Conservation (phyloP, 768 basidiomycete species). For the Russula sp. region DNA sequence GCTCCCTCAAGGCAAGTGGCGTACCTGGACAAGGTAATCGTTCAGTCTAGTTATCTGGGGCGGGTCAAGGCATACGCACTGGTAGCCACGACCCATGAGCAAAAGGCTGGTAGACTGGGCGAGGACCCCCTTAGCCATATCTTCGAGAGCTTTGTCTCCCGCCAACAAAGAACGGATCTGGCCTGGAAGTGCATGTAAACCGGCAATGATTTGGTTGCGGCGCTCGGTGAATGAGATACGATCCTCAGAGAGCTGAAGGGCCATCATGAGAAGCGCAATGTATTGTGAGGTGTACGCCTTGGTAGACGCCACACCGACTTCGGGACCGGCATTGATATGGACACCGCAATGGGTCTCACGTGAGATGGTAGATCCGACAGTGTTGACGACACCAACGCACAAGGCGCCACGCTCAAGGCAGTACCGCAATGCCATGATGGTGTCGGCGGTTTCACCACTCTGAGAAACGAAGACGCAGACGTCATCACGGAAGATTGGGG, state of each 20-base stretch:
- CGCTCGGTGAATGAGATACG: slow-evolving; percentile 89
- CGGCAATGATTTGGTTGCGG: slow-evolving; percentile 89
- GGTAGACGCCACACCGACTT: slow-evolving; percentile 98
- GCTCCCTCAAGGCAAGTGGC: slow-evolving; percentile 98
- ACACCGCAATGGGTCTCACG: slow-evolving; percentile 99
- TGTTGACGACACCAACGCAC: slow-evolving; percentile 96
- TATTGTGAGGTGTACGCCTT: slow-evolving; percentile 99
- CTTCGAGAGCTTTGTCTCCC: slow-evolving; percentile 68
- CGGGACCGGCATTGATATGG: slow-evolving; percentile 98
- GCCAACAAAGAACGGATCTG: slow-evolving; percentile 87
- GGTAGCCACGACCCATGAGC: slow-evolving; percentile 97
- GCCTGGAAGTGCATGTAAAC: slow-evolving; percentile 80
- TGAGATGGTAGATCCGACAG: slow-evolving; percentile 95
- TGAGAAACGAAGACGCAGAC: slow-evolving; percentile 95
- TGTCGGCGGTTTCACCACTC: slow-evolving; percentile 98
- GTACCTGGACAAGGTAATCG: slow-evolving; percentile 41
- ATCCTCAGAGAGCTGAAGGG: slow-evolving; percentile 96
- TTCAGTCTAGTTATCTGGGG: neutral
- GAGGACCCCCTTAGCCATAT: slow-evolving; percentile 73
- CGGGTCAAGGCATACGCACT: slow-evolving; percentile 44
- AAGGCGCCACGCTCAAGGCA: slow-evolving; percentile 95
- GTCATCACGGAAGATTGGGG: slow-evolving; percentile 98
- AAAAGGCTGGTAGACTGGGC: slow-evolving; percentile 80
- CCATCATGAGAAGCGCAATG: slow-evolving; percentile 96
- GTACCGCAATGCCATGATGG: slow-evolving; percentile 92